Evolutionary conservation across 192 early-diverging fungal species (phyloP), one percentile per base, ranked within the genome.

Genomic region (Dissophora ornata): DNA sequence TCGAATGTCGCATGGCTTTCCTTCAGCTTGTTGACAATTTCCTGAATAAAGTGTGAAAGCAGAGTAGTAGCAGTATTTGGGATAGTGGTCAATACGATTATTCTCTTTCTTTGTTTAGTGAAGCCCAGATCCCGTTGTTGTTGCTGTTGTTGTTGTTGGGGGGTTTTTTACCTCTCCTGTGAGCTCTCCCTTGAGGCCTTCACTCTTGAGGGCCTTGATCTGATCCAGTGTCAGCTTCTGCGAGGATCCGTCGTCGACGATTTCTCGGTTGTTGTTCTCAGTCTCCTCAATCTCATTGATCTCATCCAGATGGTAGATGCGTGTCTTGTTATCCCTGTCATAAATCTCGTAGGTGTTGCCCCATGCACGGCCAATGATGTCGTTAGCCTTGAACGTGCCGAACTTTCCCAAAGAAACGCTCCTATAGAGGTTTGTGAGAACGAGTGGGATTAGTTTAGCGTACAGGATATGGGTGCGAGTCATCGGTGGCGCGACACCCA

Each of bases 401-500:
- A 98, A 97, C 79, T 97, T 98, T 52, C 97, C 97, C 32, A 98
- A 73, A 13, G 83, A 82, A n/a, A 93, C 69, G 6, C 69, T 83
- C 7, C 84, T 87, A 60, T 57, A 25, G 9, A 10, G 4, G 24
- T 40, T 38, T 22, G 36, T 38, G 36, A 38, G 36, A 12, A 12
- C 12, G 36, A 38, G n/a, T n/a, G n/a, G n/a, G n/a, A n/a, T n/a
- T n/a, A n/a, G n/a, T n/a, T n/a, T n/a, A n/a, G n/a, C n/a, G n/a
- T n/a, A n/a, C n/a, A n/a, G n/a, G n/a, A n/a, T n/a, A n/a, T n/a
- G n/a, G n/a, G n/a, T n/a, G n/a, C n/a, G n/a, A n/a, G n/a, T n/a
- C n/a, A n/a, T n/a, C n/a, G n/a, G n/a, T n/a, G n/a, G n/a, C n/a
- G n/a, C n/a, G 36, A 38, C 6, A 38, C 6, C 13, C 36, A 38